These are phyloP conservation scores for Venturia pyrina DNA, from an alignment of 2,329 filamentous ascomycete genomes.

Conservation along the genomic window DNA sequence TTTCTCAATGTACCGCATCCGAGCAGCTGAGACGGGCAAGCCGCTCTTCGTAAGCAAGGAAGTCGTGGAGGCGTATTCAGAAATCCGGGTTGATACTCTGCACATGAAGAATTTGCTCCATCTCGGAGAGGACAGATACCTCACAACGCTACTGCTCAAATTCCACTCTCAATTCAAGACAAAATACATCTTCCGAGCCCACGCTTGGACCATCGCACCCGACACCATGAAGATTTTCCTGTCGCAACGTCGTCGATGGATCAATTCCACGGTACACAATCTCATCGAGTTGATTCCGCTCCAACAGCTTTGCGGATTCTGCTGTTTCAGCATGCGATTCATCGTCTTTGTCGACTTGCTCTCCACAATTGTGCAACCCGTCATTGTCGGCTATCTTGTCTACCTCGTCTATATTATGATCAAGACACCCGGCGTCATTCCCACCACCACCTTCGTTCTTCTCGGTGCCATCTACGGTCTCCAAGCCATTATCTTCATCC, in stretches of 20 bases:
- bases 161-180: constrained; percentile 93
- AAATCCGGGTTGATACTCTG: constrained; percentile 92
- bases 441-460: constrained; percentile 78
- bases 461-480: constrained; percentile 94
- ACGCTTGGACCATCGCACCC: constrained; percentile 94
- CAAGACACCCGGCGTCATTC: constrained; percentile 54
- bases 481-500: constrained; percentile 92
- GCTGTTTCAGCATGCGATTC: constrained; percentile 99
- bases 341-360: constrained; percentile 90
- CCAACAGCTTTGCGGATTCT: constrained; percentile 94
- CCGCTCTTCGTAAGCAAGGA: constrained; percentile 93
- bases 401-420: constrained; percentile 75
- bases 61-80: constrained; percentile 75
- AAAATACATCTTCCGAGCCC: constrained; percentile 85
- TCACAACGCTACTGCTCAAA: constrained; percentile 90
- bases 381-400: constrained; percentile 78
- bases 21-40: constrained; percentile 87
- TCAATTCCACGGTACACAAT: constrained; percentile 98
- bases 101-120: constrained; percentile 99
- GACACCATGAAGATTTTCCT: constrained; percentile 92
- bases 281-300: constrained; percentile 90
- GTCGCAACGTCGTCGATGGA: constrained; percentile 98
- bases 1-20: constrained; percentile 98
- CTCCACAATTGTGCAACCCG: constrained; percentile 83
- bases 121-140: constrained; percentile 91